Evolutionary conservation across 306 rosid genomes (phyloP), one percentile per base, ranked within the genome.

Genomic region (Castanopsis chinensis): DNA sequence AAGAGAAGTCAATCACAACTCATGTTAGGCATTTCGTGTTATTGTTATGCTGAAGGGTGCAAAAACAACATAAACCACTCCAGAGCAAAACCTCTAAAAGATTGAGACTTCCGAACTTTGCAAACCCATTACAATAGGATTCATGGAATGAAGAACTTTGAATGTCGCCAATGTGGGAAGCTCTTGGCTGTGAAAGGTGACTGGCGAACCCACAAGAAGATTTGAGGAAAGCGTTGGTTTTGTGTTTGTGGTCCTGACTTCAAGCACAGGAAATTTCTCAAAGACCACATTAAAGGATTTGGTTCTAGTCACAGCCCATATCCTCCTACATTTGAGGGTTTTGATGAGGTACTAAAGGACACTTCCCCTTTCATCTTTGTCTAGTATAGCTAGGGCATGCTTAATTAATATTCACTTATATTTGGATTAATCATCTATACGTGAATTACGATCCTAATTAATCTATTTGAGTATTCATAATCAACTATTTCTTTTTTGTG

Each of bases 221-320:
- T 89, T 35, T 90, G 97, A 32, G 97, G 97, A 41, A 90, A 90
- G 77, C 94, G 97, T 23, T 92, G 97, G 93, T 93, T 90, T 49
- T 92, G 97, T 43, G 37, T 82, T n/a, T 92, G 97, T 41, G 94
- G 94, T 17, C 90, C 92, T 0, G 93, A 92, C 56, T 92, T 92
- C 84, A 92, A 92, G 75, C 94, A 92, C 53, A 92, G 86, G 88
- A 85, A 93, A 37, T 90, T 94, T 0, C 87, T 92, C 74, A 90
- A 90, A 35, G 93, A 92, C 58, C 97, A 90, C 65, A 78, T 87
- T 52, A 88, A 87, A 33, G 89, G 93, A 0, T 92, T 92, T 83
- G 97, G 97, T 12, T 81, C 86, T 80, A 86, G 84, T 41, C 94
- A 92, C 41, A 69, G 45, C 51, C 89, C 90, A n/a, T 80, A 81